A percentile compares a stretch with the other conserved stretches of the same genome.
phyloP scores from a whole-genome alignment of 2,329 filamentous ascomycete genomes.

The Colletotrichum destructivum region DNA sequence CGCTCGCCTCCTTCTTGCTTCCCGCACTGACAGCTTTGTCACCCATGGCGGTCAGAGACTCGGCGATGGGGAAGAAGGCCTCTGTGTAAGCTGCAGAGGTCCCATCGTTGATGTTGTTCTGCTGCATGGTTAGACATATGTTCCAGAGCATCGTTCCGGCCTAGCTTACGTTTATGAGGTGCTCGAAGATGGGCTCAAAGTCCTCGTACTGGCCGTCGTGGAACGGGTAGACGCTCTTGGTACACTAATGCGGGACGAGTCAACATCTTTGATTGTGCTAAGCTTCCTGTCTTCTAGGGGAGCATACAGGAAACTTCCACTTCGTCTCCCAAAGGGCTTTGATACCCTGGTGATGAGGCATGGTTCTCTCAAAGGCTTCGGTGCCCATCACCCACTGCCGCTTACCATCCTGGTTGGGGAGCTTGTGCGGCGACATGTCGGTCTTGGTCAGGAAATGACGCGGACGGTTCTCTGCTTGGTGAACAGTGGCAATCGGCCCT shows the following conservation, averaged over 20 bases:
- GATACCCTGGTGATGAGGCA: conserved; percentile 73
- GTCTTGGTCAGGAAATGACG: conserved; percentile 42
- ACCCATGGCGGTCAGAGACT: conserved; percentile 68
- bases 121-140: not conserved
- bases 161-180: conserved; percentile 67
- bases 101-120: conserved; percentile 75
- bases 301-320: conserved; percentile 77
- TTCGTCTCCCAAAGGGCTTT: conserved; percentile 81
- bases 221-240: conserved; percentile 79
- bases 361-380: conserved; percentile 58
- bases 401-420: conserved; percentile 46
- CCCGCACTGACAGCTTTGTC: conserved; percentile 64
- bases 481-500: conserved; percentile 48
- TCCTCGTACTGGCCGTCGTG: conserved; percentile 79
- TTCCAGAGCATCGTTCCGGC: too few species aligned
- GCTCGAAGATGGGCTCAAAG: conserved; percentile 78
- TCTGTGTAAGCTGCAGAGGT: conserved; percentile 76
- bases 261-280: not conserved
- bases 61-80: conserved; percentile 73
- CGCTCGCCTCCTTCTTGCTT: conserved; percentile 68
- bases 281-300: not conserved
- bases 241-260: conserved; percentile 56
- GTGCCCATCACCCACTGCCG: conserved; percentile 61
- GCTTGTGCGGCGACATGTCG: conserved; percentile 51
- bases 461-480: conserved; percentile 52